Conservation (phyloP, 305 asterid genomes). For the Solanum chacoense region DNA sequence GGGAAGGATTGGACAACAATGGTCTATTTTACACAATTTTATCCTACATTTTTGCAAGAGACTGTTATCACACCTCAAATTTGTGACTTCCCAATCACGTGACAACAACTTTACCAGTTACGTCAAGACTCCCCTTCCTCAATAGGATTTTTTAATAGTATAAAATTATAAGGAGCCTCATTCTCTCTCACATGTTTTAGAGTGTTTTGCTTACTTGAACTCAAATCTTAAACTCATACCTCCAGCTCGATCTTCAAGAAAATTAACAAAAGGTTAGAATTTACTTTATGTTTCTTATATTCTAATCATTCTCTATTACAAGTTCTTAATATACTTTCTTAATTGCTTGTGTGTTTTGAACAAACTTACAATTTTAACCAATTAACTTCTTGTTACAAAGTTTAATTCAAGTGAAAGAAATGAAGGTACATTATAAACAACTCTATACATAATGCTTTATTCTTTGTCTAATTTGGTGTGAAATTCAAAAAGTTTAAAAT, state of each 20-base stretch:
- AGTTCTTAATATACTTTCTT: neutral
- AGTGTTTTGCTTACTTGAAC: slow-evolving; percentile 9
- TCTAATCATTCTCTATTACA: neutral
- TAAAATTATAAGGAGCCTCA: slow-evolving; percentile 12
- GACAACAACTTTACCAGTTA: too few species aligned
- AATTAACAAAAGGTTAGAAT: slow-evolving; percentile 18
- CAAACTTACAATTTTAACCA: neutral
- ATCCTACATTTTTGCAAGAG: neutral
- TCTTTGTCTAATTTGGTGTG: slow-evolving; percentile 1
- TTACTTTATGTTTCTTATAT: neutral
- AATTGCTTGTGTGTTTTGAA: neutral
- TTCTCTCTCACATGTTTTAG: slow-evolving; percentile 19
- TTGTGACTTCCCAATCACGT: neutral
- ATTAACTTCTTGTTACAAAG: neutral
- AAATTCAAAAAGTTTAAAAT: slow-evolving; percentile 13
- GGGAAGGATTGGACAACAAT: too few species aligned
- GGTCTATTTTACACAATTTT: neutral
- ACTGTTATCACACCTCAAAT: too few species aligned
- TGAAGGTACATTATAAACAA: neutral
- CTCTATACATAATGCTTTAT: neutral
- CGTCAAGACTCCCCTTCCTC: neutral
- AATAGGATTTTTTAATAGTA: neutral
- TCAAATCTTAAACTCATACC: slow-evolving; percentile 42
- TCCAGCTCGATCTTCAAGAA: slow-evolving; percentile 72
- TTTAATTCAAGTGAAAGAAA: neutral